A percentile compares a stretch with the other conserved stretches of the same genome.
These are phyloP conservation scores for Ophiostoma angusticollis DNA, from an alignment of 2,329 filamentous ascomycete species.

Conservation along the genomic window DNA sequence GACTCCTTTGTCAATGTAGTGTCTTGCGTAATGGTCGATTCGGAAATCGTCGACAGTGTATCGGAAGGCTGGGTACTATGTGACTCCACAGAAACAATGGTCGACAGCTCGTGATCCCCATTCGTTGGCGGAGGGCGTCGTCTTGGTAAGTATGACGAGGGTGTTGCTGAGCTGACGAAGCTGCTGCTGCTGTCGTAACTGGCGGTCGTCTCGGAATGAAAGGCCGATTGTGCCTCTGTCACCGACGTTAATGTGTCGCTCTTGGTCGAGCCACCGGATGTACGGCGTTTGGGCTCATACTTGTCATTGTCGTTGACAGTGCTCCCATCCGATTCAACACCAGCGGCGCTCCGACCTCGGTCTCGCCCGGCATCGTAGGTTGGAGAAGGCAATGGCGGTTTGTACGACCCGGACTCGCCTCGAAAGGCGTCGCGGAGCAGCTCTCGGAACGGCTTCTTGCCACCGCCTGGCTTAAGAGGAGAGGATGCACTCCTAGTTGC, in stretches of 20 bases:
- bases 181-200: conserved; percentile 14
- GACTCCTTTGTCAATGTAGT: conserved; percentile 36
- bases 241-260: conserved; percentile 12
- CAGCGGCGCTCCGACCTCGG: conserved; percentile 7
- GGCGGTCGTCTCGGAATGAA: conserved; percentile 15
- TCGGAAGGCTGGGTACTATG: conserved; percentile 35
- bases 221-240: conserved; percentile 22
- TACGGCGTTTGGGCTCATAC: conserved; percentile 18
- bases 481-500: conserved; percentile 40
- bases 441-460: conserved; percentile 42
- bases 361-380: conserved; percentile 22
- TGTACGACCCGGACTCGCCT: conserved; percentile 42
- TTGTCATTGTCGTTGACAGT: conserved; percentile 18
- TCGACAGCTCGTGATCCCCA: conserved; percentile 43
- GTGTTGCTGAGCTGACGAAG: conserved; percentile 9
- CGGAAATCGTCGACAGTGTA: conserved; percentile 34
- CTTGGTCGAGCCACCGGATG: conserved; percentile 20
- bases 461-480: conserved; percentile 29
- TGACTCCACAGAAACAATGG: conserved; percentile 41
- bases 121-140: conserved; percentile 38
- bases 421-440: conserved; percentile 49
- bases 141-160: conserved; percentile 14
- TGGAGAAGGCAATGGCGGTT: conserved; percentile 33
- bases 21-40: conserved; percentile 41
- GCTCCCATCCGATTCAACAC: not conserved